Conservation (phyloP, 1,139 yeast genomes). For the Saccharomyces hybrid region DNA sequence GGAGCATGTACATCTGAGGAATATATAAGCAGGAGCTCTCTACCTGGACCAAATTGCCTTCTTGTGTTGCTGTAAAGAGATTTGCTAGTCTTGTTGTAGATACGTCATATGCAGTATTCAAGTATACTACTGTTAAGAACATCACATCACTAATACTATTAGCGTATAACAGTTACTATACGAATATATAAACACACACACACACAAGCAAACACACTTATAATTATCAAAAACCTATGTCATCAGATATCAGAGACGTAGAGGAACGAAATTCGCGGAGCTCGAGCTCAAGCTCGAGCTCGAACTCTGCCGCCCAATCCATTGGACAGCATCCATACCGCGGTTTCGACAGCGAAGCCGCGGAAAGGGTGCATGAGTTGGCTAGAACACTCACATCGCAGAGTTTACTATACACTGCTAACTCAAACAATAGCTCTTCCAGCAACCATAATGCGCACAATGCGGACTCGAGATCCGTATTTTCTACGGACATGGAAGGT, state of each 20-base stretch:
- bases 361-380: conserved; percentile 2
- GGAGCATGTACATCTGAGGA: not conserved
- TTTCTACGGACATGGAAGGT: conserved; percentile 8
- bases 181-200: not conserved
- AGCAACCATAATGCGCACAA: not conserved
- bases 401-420: not conserved
- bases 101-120: not conserved
- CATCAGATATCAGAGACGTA: not conserved
- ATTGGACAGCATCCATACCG: not conserved
- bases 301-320: not conserved
- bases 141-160: not conserved
- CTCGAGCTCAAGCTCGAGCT: not conserved
- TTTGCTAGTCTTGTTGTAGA: not conserved
- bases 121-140: not conserved
- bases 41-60: not conserved
- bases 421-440: not conserved
- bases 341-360: conserved; percentile 4
- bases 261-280: not conserved
- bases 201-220: not conserved
- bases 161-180: not conserved
- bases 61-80: not conserved
- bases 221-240: not conserved
- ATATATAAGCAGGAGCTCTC: not conserved
- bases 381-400: conserved; percentile 5
- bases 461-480: conserved; percentile 3